phyloP scores from a whole-genome alignment of 352 stramenopile species.

The Pythium brassicae region DNA sequence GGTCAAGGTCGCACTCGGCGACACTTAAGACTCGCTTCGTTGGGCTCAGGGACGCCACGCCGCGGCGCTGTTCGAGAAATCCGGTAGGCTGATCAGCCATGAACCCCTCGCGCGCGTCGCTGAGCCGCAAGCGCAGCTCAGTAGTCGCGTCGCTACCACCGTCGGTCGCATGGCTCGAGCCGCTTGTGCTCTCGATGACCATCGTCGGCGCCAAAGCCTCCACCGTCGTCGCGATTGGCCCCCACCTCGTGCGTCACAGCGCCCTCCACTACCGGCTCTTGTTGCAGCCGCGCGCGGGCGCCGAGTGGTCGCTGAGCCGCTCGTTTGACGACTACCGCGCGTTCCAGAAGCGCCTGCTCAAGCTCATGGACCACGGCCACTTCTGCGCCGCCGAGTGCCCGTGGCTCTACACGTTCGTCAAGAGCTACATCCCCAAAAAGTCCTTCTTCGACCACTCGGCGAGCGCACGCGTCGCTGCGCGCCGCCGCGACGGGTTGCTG shows the following conservation, averaged over 20 bases:
- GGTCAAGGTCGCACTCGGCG: too few species aligned
- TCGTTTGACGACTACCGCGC: constrained; percentile 22
- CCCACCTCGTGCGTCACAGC: too few species aligned
- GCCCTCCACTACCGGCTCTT: too few species aligned
- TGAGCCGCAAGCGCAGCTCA: background rate
- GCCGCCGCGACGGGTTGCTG: constrained; percentile 19
- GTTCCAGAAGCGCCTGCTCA: constrained; percentile 33
- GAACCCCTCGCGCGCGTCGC: background rate
- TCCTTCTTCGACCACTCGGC: constrained; percentile 6
- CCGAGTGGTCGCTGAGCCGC: too few species aligned
- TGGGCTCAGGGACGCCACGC: too few species aligned
- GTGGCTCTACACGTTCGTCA: constrained; percentile 35
- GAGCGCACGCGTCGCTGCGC: constrained; percentile 8
- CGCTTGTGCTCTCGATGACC: background rate
- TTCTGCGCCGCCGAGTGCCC: constrained; percentile 35
- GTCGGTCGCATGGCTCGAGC: background rate
- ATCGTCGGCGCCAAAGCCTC: background rate
- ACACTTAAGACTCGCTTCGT: too few species aligned
- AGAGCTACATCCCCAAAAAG: background rate
- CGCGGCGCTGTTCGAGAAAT: too few species aligned
- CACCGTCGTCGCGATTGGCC: too few species aligned
- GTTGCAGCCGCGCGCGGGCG: too few species aligned
- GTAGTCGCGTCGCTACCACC: background rate
- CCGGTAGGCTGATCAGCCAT: too few species aligned
- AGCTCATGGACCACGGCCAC: constrained; percentile 28